A percentile compares a stretch with the other conserved stretches of the same genome.
Conservation (phyloP, 495 filamentous ascomycete species). For the Penicillium arizonense region DNA sequence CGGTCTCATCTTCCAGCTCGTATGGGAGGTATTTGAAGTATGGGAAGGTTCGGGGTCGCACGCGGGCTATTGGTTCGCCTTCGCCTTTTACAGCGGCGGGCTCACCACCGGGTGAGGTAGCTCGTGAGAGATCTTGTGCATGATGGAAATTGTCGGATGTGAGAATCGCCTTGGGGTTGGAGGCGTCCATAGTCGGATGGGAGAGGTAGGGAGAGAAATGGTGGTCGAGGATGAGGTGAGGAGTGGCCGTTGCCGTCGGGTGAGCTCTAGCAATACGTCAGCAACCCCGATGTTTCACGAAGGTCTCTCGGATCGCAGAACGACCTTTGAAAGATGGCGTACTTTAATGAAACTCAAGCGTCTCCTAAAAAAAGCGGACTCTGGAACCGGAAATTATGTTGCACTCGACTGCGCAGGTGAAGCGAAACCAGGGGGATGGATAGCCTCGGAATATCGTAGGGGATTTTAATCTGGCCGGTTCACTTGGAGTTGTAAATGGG, state of each 20-base stretch:
- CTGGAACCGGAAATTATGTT: conserved; percentile 27
- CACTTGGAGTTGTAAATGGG: background rate
- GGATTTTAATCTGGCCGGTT: background rate
- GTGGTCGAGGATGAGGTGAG: conserved; percentile 19
- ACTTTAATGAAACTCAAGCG: conserved; percentile 22
- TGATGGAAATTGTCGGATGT: conserved; percentile 48
- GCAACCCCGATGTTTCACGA: conserved; percentile 13
- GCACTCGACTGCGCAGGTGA: conserved; percentile 33
- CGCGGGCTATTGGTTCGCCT: conserved; percentile 59
- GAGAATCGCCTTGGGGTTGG: conserved; percentile 37
- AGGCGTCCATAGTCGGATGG: conserved; percentile 39
- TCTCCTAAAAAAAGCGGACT: conserved; percentile 16
- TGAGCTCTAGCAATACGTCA: conserved; percentile 32
- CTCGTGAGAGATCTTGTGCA: conserved; percentile 56
- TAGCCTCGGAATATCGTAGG: background rate
- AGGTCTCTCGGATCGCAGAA: background rate
- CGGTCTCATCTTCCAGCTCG: conserved; percentile 69
- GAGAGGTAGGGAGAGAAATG: conserved; percentile 4
- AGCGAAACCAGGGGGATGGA: conserved; percentile 1
- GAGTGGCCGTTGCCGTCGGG: conserved; percentile 25
- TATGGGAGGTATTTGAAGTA: conserved; percentile 91
- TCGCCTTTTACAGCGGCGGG: conserved; percentile 53
- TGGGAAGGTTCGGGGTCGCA: conserved; percentile 86
- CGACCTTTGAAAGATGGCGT: background rate
- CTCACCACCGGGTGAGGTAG: conserved; percentile 65